Evolutionary conservation across 768 basidiomycete species (phyloP), one percentile per base, ranked within the genome.

Genomic region (Lentinula boryana): DNA sequence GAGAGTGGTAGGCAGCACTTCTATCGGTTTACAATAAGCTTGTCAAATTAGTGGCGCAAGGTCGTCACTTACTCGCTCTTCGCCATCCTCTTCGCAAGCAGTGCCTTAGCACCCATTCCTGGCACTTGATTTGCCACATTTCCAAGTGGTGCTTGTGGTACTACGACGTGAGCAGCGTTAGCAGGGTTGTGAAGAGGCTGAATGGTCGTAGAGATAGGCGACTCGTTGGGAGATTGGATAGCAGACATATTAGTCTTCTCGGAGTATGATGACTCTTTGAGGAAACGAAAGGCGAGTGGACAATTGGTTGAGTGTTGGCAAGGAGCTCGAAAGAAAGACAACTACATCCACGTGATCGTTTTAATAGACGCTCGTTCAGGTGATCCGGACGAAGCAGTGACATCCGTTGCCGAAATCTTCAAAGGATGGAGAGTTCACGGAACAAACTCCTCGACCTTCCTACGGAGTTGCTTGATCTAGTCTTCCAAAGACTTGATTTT

Each of bases 41-140:
- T 63, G 63, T 36, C 35, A 53, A 38, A 55, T 62, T 18, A 63
- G 21, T 46, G 31, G 57, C n/a, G 4, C 35, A 21, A 55, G 57
- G 31, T 49, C n/a, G 36, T 35, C 38, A 44, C 93, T 69, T 60
- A 96, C 95, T 85, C 84, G 68, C 78, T 83, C 74, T 93, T 95
- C 44, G 93, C 91, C 83, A 98, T 83, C 78, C 87, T 92, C 82
- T 97, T 98, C 10, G 91, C 93, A 23, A 99, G 75, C 41, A 99
- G 81, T 1, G 96, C 94, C 71, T 93, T 97, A 55, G 90, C 88
- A 15, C 93, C 95, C 81, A 94, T 83, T 36, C 88, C 88, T 35
- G 82, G 84, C 13, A 77, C 84, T 62, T 81, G 80, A 68, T 80
- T 84, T 32, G 71, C 76, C 23, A 80, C 74, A 64, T 87, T 91